phyloP scores from a whole-genome alignment of 75 land plant genomes.

The Sequoia sempervirens region DNA sequence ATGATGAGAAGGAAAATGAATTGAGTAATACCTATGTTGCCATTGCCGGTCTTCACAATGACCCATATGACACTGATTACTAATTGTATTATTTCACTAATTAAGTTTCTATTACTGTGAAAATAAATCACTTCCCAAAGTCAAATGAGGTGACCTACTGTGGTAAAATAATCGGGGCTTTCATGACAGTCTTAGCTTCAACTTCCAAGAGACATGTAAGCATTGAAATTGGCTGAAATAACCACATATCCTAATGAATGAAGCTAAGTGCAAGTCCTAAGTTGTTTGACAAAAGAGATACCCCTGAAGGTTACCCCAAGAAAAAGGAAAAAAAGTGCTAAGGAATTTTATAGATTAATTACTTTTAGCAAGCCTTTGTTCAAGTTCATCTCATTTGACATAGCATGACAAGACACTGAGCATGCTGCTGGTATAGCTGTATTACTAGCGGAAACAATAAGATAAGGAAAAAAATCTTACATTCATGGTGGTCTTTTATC shows the following conservation, averaged over 20 bases:
- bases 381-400: background rate
- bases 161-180: background rate
- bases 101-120: background rate
- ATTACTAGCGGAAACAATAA: background rate
- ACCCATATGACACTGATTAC: too few relatives aligned
- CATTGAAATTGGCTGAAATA: background rate
- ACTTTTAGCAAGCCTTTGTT: background rate
- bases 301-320: background rate
- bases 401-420: background rate
- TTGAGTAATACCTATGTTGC: too few relatives aligned
- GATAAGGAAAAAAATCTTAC: slow-evolving; percentile 16
- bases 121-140: background rate
- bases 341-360: background rate
- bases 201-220: background rate
- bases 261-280: background rate
- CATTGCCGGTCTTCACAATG: too few relatives aligned
- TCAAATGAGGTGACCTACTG: background rate
- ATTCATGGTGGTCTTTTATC: slow-evolving; percentile 28
- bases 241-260: background rate
- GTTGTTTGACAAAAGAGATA: background rate
- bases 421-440: background rate
- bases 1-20: too few relatives aligned
- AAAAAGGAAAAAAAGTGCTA: background rate
- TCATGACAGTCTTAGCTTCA: background rate
- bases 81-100: too few relatives aligned